Percentiles rank a stretch among this genome's conserved stretches.
Evolutionary conservation across 176 grass and related monocot species (phyloP).

Genomic region (Aegilops sharonensis): DNA sequence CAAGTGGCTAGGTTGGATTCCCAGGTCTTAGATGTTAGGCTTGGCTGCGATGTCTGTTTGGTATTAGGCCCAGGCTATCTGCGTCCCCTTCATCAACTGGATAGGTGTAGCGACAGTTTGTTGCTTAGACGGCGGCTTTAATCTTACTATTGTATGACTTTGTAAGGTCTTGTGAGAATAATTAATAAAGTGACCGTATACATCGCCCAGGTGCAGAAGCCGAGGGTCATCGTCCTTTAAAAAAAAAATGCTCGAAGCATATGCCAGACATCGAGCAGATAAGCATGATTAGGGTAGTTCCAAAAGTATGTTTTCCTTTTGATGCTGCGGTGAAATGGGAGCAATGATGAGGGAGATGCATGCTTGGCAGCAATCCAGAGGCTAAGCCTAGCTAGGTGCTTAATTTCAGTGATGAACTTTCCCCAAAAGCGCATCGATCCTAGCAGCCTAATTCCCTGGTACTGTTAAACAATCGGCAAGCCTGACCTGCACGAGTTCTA

Average conservation of each 20-base stretch:
- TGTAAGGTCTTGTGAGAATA: too few relatives aligned
- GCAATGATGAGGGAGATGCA: constrained; percentile 37
- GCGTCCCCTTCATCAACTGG: too few relatives aligned
- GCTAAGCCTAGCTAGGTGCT: constrained; percentile 46
- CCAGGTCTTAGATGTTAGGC: too few relatives aligned
- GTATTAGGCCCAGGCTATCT: too few relatives aligned
- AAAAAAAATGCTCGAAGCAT: background rate
- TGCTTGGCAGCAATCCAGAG: constrained; percentile 60
- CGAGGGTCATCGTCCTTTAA: too few relatives aligned
- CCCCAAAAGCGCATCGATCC: constrained; percentile 42
- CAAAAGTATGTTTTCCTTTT: background rate
- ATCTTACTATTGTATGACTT: too few relatives aligned
- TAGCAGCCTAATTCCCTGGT: constrained; percentile 19
- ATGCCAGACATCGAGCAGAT: background rate
- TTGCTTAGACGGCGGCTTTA: too few relatives aligned
- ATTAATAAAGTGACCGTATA: too few relatives aligned
- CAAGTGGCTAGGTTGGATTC: too few relatives aligned
- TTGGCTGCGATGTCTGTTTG: too few relatives aligned
- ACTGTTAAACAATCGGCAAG: constrained; percentile 34
- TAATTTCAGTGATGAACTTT: constrained; percentile 60
- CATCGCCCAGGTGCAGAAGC: too few relatives aligned
- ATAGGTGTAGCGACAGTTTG: too few relatives aligned
- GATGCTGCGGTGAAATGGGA: background rate
- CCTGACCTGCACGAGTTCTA: constrained; percentile 9
- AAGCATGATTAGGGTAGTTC: background rate